Percentiles rank a stretch among this genome's conserved stretches.
phyloP scores from a whole-genome alignment of 768 basidiomycete species.

The Rhizopogon rudus region DNA sequence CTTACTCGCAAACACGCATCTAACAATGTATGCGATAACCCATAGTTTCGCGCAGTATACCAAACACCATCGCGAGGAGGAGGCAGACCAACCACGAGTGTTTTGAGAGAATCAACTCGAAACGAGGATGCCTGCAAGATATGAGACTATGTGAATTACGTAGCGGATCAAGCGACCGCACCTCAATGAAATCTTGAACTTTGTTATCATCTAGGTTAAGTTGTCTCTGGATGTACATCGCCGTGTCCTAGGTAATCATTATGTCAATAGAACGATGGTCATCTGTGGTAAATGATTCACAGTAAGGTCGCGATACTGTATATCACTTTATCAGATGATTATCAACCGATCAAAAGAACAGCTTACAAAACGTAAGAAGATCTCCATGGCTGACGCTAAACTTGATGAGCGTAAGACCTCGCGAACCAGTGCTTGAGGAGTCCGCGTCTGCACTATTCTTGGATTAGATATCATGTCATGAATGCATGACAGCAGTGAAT shows the following conservation, averaged over 20 bases:
- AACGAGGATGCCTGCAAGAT: constrained; percentile 32
- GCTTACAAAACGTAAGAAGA: constrained; percentile 30
- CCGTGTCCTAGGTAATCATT: constrained; percentile 32
- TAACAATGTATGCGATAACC: constrained; percentile 36
- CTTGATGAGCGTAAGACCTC: constrained; percentile 31
- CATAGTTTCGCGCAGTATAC: constrained; percentile 37
- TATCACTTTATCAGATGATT: background rate
- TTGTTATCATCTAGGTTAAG: constrained; percentile 32
- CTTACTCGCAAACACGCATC: constrained; percentile 32
- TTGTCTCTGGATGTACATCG: constrained; percentile 39
- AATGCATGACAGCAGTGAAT: background rate
- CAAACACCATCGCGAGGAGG: constrained; percentile 30
- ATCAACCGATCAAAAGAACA: background rate
- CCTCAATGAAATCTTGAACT: constrained; percentile 45
- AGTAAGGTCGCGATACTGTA: constrained; percentile 37
- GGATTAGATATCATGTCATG: background rate
- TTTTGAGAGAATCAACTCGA: constrained; percentile 34
- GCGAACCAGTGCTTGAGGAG: constrained; percentile 35
- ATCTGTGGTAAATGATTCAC: constrained; percentile 15
- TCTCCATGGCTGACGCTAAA: constrained; percentile 31
- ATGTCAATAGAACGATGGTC: background rate
- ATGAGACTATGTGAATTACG: background rate
- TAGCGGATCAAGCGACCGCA: constrained; percentile 7
- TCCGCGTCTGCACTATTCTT: constrained; percentile 35
- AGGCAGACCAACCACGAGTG: constrained; percentile 41